Evolutionary conservation across 176 grass and related monocot species (phyloP).

Genomic region (Carex littledalei): DNA sequence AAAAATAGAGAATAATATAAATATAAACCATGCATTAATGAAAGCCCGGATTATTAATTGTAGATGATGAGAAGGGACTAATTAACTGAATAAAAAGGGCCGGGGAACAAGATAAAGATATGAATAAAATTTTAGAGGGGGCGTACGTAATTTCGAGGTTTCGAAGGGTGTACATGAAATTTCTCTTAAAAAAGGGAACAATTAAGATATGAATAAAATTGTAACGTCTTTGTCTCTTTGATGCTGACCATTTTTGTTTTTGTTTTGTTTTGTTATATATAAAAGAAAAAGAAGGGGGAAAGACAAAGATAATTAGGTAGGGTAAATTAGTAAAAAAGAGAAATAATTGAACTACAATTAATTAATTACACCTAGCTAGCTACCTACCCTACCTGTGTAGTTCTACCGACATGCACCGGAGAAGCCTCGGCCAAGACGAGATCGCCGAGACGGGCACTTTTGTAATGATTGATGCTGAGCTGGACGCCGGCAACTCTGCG

Average conservation of each 20-base stretch:
- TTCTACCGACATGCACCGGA: slow-evolving; percentile 57
- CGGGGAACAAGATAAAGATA: too few species aligned
- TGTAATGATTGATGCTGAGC: slow-evolving; percentile 89
- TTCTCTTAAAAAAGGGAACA: too few species aligned
- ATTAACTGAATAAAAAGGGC: neutral
- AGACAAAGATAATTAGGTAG: too few species aligned
- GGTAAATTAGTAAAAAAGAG: too few species aligned
- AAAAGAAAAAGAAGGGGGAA: too few species aligned
- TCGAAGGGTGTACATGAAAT: too few species aligned
- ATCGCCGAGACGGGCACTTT: slow-evolving; percentile 52
- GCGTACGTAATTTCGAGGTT: too few species aligned
- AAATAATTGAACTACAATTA: too few species aligned
- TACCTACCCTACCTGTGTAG: slow-evolving; percentile 38
- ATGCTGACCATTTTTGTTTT: neutral
- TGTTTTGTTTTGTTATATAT: neutral
- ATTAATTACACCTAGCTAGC: too few species aligned
- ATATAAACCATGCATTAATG: neutral
- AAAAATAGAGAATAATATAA: neutral
- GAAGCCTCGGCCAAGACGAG: slow-evolving; percentile 57
- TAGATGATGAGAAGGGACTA: neutral
- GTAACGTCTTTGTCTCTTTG: neutral
- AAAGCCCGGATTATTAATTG: neutral
- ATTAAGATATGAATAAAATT: neutral
- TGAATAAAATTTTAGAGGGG: too few species aligned
- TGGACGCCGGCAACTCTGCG: slow-evolving; percentile 73